phyloP scores from a whole-genome alignment of 495 filamentous ascomycete species.

The Patellaria atrata region DNA sequence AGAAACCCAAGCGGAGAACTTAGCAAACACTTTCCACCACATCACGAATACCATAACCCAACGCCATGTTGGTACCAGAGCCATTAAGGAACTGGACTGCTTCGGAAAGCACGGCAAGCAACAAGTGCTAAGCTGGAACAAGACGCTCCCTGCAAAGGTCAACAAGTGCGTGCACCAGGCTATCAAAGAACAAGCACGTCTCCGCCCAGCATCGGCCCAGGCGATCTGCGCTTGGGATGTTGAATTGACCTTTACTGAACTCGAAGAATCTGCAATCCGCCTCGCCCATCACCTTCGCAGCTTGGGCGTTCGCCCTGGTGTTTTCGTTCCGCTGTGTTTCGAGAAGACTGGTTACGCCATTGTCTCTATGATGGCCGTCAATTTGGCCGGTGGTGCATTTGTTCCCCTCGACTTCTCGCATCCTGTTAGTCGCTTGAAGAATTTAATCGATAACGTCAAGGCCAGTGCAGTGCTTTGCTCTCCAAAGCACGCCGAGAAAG shows the following conservation, averaged over 20 bases:
- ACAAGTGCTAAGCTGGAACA: constrained; percentile 35
- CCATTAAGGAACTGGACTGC: constrained; percentile 27
- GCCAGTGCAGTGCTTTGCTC: constrained; percentile 31
- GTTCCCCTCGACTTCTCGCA: constrained; percentile 29
- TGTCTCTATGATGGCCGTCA: constrained; percentile 32
- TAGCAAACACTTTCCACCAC: constrained; percentile 15
- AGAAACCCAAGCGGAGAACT: constrained; percentile 12
- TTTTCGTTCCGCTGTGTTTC: constrained; percentile 29
- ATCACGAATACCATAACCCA: constrained; percentile 9
- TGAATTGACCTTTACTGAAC: constrained; percentile 34
- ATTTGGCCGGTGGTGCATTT: constrained; percentile 35
- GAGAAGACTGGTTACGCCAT: constrained; percentile 34
- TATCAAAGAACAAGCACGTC: constrained; percentile 28
- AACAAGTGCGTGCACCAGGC: constrained; percentile 33
- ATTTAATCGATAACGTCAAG: constrained; percentile 26
- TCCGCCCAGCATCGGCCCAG: constrained; percentile 25
- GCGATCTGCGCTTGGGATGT: constrained; percentile 39
- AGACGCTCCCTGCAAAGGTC: constrained; percentile 24
- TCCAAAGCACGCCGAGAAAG: constrained; percentile 7
- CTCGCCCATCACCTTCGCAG: constrained; percentile 26
- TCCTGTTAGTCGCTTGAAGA: constrained; percentile 15
- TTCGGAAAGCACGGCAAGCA: constrained; percentile 28
- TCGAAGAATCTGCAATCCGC: constrained; percentile 32
- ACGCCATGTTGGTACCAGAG: constrained; percentile 1
- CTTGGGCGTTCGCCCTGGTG: constrained; percentile 17